phyloP scores from a whole-genome alignment of 176 grass and related monocot species.

The Cenchrus americanus region DNA sequence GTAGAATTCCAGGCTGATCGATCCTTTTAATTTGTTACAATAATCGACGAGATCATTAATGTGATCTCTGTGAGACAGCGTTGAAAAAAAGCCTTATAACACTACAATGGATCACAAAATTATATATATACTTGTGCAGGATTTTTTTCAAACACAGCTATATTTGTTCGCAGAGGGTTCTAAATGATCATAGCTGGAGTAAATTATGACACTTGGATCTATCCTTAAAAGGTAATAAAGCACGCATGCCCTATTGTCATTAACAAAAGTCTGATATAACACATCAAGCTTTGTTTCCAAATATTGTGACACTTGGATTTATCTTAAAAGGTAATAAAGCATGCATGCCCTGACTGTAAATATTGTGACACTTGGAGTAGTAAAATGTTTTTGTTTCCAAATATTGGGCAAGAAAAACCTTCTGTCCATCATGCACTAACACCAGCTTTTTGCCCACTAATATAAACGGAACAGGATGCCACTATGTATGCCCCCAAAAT shows the following conservation, averaged over 20 bases:
- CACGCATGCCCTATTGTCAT: background rate
- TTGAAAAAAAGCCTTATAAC: background rate
- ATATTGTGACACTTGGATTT: too few relatives aligned
- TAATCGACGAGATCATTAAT: background rate
- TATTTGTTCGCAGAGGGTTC: background rate
- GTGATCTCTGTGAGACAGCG: background rate
- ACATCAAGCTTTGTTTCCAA: background rate
- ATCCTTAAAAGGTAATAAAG: background rate
- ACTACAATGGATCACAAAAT: background rate
- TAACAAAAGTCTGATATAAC: background rate
- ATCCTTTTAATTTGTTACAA: background rate
- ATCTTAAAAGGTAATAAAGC: too few relatives aligned
- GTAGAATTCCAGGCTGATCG: background rate
- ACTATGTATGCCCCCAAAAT: background rate
- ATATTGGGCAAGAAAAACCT: background rate
- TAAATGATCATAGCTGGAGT: background rate
- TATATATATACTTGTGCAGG: background rate
- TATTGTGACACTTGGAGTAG: too few relatives aligned
- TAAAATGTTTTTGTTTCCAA: background rate
- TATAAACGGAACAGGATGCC: background rate
- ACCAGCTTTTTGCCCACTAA: background rate
- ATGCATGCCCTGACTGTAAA: background rate
- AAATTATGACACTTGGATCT: background rate
- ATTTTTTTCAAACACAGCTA: background rate
- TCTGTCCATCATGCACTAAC: background rate